phyloP scores from a whole-genome alignment of 163 green algal genomes.

The Scenedesmus sp. region DNA sequence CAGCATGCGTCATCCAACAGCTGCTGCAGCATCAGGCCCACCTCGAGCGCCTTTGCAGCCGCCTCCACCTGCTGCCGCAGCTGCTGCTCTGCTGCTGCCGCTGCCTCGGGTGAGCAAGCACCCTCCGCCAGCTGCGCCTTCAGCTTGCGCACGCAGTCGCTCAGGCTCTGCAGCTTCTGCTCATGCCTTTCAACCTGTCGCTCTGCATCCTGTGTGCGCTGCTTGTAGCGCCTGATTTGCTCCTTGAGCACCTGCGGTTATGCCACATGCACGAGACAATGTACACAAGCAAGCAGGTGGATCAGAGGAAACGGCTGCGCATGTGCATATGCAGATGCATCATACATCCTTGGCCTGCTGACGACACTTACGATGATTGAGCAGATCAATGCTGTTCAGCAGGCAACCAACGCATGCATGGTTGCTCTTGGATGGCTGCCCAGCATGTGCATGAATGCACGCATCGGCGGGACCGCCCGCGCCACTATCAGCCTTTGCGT shows the following conservation, averaged over 20 bases:
- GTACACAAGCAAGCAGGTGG: too few species aligned
- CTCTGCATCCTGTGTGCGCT: slow-evolving; percentile 13
- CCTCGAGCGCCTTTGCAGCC: neutral
- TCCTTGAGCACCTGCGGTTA: slow-evolving; percentile 55
- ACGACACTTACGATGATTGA: too few species aligned
- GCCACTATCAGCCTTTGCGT: too few species aligned
- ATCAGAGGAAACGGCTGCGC: too few species aligned
- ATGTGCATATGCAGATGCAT: too few species aligned
- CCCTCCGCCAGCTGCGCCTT: slow-evolving; percentile 16
- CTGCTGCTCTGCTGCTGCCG: slow-evolving; percentile 29
- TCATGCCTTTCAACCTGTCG: neutral
- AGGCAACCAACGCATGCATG: neutral
- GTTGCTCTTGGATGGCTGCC: too few species aligned
- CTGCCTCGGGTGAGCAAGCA: neutral
- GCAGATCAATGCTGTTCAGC: too few species aligned
- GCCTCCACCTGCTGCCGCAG: slow-evolving; percentile 13
- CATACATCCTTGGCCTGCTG: too few species aligned
- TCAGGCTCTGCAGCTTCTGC: slow-evolving; percentile 11
- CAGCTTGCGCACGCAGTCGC: slow-evolving; percentile 5
- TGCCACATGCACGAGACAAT: too few species aligned
- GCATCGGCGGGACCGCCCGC: too few species aligned
- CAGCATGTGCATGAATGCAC: too few species aligned
- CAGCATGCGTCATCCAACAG: too few species aligned
- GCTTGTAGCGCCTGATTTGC: slow-evolving; percentile 37
- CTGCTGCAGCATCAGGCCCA: neutral